These are phyloP conservation scores for Cladosporium halotolerans DNA, from an alignment of 2,329 filamentous ascomycete genomes.

Conservation along the genomic window DNA sequence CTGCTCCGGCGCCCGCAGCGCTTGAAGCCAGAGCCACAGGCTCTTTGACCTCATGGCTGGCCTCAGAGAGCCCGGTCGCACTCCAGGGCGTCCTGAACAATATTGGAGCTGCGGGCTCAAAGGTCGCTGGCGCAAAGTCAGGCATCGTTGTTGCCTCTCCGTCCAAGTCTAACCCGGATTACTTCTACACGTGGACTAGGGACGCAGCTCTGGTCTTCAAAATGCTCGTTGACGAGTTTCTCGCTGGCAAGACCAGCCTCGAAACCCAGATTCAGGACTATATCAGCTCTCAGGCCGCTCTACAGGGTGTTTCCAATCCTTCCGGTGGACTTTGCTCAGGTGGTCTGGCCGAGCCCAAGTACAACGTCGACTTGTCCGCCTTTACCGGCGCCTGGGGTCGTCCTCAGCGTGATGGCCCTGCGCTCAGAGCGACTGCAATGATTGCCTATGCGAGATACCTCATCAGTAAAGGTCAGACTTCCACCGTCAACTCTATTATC, in stretches of 20 bases:
- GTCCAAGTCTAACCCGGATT: conserved; percentile 48
- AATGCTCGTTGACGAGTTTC: conserved; percentile 60
- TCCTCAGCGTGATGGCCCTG: conserved; percentile 73
- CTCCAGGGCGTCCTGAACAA: conserved; percentile 50
- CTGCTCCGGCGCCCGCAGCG: conserved; percentile 12
- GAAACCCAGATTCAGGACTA: conserved; percentile 61
- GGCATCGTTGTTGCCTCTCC: conserved; percentile 53
- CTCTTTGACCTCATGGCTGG: conserved; percentile 31
- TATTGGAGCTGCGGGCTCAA: conserved; percentile 43
- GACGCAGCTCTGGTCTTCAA: conserved; percentile 68
- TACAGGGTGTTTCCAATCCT: conserved; percentile 64
- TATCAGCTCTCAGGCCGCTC: conserved; percentile 57
- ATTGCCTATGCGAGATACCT: conserved; percentile 69
- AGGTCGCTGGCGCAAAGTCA: conserved; percentile 41
- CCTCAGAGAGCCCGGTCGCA: conserved; percentile 42
- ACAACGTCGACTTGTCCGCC: conserved; percentile 55
- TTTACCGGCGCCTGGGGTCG: conserved; percentile 58
- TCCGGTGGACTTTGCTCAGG: conserved; percentile 51
- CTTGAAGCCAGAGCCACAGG: conserved; percentile 15
- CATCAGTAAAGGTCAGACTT: conserved; percentile 33
- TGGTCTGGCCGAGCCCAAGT: conserved; percentile 68
- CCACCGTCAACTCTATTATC: conserved; percentile 48
- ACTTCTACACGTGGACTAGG: conserved; percentile 74
- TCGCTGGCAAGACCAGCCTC: conserved; percentile 50
- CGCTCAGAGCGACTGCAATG: conserved; percentile 67